Conservation (phyloP, 257 asterid species). For the Fraxinus anomala region DNA sequence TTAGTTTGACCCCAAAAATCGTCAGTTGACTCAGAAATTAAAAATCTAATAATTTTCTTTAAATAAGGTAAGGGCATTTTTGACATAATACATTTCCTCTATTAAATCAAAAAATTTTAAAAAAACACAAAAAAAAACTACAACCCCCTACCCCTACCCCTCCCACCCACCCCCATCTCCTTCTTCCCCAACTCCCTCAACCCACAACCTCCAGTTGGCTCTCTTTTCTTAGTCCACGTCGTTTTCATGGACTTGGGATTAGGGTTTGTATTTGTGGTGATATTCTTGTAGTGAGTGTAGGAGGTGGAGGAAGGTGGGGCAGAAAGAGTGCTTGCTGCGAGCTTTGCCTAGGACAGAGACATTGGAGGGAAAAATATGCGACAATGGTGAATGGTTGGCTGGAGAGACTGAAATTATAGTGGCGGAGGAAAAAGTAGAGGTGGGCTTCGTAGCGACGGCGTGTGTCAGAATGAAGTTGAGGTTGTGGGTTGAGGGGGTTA, state of each 20-base stretch:
- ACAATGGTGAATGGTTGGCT: constrained; percentile 36
- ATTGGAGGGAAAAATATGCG: constrained; percentile 58
- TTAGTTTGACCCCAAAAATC: too few relatives aligned
- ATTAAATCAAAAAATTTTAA: too few relatives aligned
- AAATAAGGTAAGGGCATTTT: too few relatives aligned
- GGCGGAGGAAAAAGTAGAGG: constrained; percentile 43
- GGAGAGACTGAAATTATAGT: constrained; percentile 21
- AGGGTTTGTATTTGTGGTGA: neutral
- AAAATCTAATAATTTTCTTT: too few relatives aligned
- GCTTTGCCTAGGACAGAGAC: constrained; percentile 89
- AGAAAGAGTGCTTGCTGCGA: constrained; percentile 86
- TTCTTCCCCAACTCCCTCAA: too few relatives aligned
- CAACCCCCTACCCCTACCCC: too few relatives aligned
- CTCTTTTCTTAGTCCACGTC: too few relatives aligned
- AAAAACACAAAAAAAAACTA: too few relatives aligned
- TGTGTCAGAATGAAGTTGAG: constrained; percentile 45
- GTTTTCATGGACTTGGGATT: neutral
- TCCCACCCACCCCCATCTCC: too few relatives aligned
- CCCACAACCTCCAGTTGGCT: too few relatives aligned
- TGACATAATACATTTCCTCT: too few relatives aligned
- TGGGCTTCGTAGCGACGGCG: constrained; percentile 28
- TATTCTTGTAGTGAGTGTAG: neutral
- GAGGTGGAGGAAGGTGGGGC: constrained; percentile 25
- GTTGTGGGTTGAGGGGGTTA: constrained; percentile 29
- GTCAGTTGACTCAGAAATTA: too few relatives aligned